Conservation (phyloP, 2,329 filamentous ascomycete species). For the Diaporthe velutina region DNA sequence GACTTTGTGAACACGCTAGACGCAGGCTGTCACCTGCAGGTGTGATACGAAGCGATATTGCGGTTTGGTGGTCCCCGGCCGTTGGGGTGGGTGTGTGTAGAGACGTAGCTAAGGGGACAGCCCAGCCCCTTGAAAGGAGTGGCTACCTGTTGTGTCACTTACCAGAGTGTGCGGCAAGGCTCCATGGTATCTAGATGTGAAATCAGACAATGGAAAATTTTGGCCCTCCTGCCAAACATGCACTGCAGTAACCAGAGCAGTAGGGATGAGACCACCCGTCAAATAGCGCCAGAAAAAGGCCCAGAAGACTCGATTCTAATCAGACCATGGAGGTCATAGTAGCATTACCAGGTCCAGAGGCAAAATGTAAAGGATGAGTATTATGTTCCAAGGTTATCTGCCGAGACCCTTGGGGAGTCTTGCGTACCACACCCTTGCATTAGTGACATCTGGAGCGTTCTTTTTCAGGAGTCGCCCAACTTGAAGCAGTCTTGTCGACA, state of each 20-base stretch:
- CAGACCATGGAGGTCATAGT: background rate
- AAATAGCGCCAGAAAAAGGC: background rate
- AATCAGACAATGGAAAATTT: background rate
- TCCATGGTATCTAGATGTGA: background rate
- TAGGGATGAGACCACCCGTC: background rate
- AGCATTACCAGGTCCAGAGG: background rate
- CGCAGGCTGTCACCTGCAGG: too few species aligned
- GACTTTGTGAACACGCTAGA: too few species aligned
- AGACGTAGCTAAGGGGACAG: background rate
- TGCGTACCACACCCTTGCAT: too few species aligned
- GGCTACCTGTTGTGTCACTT: background rate
- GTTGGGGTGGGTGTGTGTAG: background rate
- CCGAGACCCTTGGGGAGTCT: too few species aligned
- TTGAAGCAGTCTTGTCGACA: too few species aligned
- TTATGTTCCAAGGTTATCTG: too few species aligned
- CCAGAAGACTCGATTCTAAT: background rate
- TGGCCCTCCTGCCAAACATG: background rate
- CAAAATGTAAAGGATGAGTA: background rate
- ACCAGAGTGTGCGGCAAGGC: background rate
- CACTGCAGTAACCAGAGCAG: background rate
- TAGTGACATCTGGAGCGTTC: too few species aligned
- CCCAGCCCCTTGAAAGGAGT: background rate
- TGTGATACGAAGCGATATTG: too few species aligned
- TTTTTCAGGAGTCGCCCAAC: too few species aligned
- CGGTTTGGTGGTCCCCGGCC: too few species aligned